Evolutionary conservation across 768 basidiomycete species (phyloP), one percentile per base, ranked within the genome.

Genomic region (Mycena indigotica): DNA sequence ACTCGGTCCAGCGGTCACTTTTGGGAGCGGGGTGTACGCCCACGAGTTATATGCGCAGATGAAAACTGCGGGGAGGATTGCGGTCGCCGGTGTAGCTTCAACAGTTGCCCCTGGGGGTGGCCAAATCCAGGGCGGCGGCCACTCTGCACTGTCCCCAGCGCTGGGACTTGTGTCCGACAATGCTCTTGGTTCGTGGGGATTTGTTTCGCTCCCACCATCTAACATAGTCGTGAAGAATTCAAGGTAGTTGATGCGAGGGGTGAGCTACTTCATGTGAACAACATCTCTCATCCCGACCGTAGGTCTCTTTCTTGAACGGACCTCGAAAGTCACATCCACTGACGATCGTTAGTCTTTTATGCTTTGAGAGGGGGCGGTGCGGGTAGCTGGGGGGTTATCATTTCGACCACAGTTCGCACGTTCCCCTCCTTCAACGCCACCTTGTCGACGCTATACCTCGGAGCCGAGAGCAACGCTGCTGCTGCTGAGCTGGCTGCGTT

Each of bases 381-480:
- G 5, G 75, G 75, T 16, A 72, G 69, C 32, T 77, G 72, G 75
- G 75, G 74, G 15, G 69, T 76, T 19, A 68, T 76, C 32, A 64
- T 74, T 26, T 71, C 73, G 5, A 71, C 71, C 0, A 76, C 75
- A 2, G 64, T 74, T 65, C 63, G 64, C 26, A 72, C 72, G 0
- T 72, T 63, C 66, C 71, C 74, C 5, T 73, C 69, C 28, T 75
- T 76, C 59, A 67, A 70, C 28, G 67, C 54, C 6, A 66, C 70
- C 21, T 12, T 65, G 15, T 67, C 68, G 39, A 29, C 46, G 3
- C 49, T 66, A 5, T 23, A 32, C 26, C 57, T 73, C 52, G n/a
- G 40, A 12, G 58, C 64, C 2, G 29, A 56, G 29, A 60, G 57
- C 26, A 58, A 64, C 51, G 54, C 57, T 8, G 55, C 55, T 41